Base-by-base conservation (phyloP, 495 filamentous ascomycete genomes). In the Neurospora discreta region DNA sequence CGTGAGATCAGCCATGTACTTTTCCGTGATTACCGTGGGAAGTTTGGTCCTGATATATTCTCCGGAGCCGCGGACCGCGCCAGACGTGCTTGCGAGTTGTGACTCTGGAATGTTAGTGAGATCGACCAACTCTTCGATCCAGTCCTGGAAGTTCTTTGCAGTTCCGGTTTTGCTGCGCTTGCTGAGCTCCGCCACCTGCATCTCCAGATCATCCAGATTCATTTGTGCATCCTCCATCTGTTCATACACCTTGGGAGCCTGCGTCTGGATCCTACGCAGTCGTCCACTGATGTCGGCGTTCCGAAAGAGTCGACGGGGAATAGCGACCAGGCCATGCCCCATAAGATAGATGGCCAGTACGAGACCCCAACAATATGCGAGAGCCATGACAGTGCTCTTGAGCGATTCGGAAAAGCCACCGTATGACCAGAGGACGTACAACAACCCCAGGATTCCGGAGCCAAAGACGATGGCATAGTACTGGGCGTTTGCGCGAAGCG, bases 281-380 rank as follows among this genome's bases (percentile, higher is more conserved):
- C 89, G 87, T 67, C 86, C 87, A 76, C 90, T 90, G 69, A 91
- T 86, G 75, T 89, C 91, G 16, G 93, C 89, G 76, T 91, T 91
- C 65, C 89, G 88, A 77, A 94, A 90, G 1, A 99, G 80, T 20
- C 87, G 86, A 75, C 95, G 87, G 7, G 95, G 95, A 67, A 98
- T 91, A 15, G 95, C 90, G 52, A 99, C 95, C 43, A 98, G 84
- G 11, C 95, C 95, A 75, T 99, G 94, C 8, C 95, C 95, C 95
- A 99, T 98, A 26, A 99, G 86, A 77, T 95, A 97, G 71, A 98
- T 97, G 18, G 93, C 95, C 71, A 98, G 84, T 3, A 93, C 83
- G 75, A 99, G 84, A 73, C 93, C 93, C 91, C 94, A 98, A 74
- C 92, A 91, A 81, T 99, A 98, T 40, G 93, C 94, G 70, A 98